Evolutionary conservation across 2,329 filamentous ascomycete species (phyloP).

Genomic region (Aspergillus chevalieri): DNA sequence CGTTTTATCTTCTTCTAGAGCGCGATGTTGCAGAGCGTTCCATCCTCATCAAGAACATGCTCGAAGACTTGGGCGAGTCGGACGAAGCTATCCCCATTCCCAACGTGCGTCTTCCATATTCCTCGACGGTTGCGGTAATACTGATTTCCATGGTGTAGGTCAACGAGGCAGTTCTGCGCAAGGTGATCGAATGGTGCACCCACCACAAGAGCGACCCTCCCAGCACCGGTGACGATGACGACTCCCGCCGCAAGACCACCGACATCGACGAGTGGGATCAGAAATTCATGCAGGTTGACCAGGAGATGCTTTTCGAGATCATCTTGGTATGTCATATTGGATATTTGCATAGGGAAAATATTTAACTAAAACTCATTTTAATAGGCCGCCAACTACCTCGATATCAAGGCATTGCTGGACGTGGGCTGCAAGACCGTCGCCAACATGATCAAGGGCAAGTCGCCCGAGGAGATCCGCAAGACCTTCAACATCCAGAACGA

Average conservation of each 20-base stretch:
- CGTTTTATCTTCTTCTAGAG: conserved; percentile 49
- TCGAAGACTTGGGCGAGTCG: conserved; percentile 77
- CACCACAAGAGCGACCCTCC: conserved; percentile 87
- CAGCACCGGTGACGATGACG: conserved; percentile 76
- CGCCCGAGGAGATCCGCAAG: conserved; percentile 97
- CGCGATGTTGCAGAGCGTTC: conserved; percentile 83
- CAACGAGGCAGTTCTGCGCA: conserved; percentile 86
- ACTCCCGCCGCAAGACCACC: conserved; percentile 94
- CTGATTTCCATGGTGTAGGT: conserved; percentile 48
- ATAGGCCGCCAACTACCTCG: conserved; percentile 94
- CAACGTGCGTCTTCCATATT: conserved; percentile 25
- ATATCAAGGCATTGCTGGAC: conserved; percentile 96
- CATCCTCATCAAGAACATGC: conserved; percentile 95
- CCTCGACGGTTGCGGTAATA: background rate
- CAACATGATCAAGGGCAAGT: conserved; percentile 99
- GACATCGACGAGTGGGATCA: conserved; percentile 99
- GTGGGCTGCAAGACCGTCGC: conserved; percentile 99
- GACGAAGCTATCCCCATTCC: conserved; percentile 67
- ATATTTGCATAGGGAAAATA: conserved; percentile 1
- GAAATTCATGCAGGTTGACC: conserved; percentile 99
- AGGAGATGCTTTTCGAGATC: conserved; percentile 99
- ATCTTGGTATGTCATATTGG: conserved; percentile 64
- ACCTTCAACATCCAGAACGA: conserved; percentile 99
- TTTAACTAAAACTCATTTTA: conserved; percentile 1
- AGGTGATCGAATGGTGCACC: conserved; percentile 97